Evolutionary conservation across 768 basidiomycete species (phyloP).

Genomic region (Auriscalpium orientale): DNA sequence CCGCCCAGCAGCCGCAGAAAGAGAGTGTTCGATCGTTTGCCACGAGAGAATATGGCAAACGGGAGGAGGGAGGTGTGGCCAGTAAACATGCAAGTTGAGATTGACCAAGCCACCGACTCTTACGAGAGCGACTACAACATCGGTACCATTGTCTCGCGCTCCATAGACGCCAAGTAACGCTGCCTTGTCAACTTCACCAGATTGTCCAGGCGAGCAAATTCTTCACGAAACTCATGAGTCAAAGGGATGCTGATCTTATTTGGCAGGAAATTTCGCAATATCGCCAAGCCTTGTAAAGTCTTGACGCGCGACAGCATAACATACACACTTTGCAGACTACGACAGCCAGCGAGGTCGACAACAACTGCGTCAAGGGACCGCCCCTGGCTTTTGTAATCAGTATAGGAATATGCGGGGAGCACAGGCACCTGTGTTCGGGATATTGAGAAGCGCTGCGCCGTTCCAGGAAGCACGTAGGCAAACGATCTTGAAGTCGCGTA

Average conservation of each 20-base stretch:
- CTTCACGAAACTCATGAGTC: background rate
- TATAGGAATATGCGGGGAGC: background rate
- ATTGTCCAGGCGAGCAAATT: background rate
- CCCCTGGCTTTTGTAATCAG: background rate
- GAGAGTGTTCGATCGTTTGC: too few species aligned
- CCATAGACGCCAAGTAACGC: background rate
- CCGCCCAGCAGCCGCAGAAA: too few species aligned
- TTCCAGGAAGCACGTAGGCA: background rate
- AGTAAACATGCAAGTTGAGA: too few species aligned
- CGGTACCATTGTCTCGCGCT: too few species aligned
- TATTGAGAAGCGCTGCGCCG: background rate
- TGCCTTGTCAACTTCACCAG: background rate
- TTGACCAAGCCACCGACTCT: too few species aligned
- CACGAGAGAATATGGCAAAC: too few species aligned
- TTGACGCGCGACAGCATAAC: too few species aligned
- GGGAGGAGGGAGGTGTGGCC: too few species aligned
- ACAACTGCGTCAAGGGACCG: background rate
- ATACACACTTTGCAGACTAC: background rate
- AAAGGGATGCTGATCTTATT: too few species aligned
- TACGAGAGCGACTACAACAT: too few species aligned
- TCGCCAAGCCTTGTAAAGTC: too few species aligned
- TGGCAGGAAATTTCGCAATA: too few species aligned
- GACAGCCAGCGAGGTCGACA: background rate
- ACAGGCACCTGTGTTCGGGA: background rate
- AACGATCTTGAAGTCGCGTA: background rate